Evolutionary conservation across 106 monocot species (phyloP).

Genomic region (Xerophyta viscosa): DNA sequence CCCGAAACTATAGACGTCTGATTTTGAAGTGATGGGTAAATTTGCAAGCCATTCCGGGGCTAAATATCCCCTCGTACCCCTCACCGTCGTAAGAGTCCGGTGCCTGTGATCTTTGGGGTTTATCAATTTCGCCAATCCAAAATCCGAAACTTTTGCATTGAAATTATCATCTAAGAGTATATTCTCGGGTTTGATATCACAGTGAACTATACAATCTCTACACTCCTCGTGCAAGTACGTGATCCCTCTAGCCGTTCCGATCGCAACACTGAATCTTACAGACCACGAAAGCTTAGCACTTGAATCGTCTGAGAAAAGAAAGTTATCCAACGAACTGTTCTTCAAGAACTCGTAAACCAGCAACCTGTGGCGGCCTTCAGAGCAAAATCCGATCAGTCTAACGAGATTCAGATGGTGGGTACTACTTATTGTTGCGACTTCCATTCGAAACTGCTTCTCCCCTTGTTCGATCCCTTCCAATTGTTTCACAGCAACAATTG

Average conservation of each 20-base stretch:
- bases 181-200: slow-evolving; percentile 93
- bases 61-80: slow-evolving; percentile 80
- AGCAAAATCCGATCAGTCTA: slow-evolving; percentile 73
- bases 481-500: slow-evolving; percentile 76
- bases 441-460: slow-evolving; percentile 91
- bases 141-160: slow-evolving; percentile 90
- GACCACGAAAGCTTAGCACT: slow-evolving; percentile 39
- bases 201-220: slow-evolving; percentile 83
- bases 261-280: slow-evolving; percentile 43
- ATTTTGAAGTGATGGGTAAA: slow-evolving; percentile 67
- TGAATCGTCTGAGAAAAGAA: slow-evolving; percentile 35
- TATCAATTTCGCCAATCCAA: slow-evolving; percentile 76
- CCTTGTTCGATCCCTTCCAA: slow-evolving; percentile 92
- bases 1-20: slow-evolving; percentile 86
- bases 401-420: slow-evolving; percentile 93
- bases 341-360: slow-evolving; percentile 97
- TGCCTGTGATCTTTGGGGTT: slow-evolving; percentile 58
- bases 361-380: slow-evolving; percentile 68
- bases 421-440: slow-evolving; percentile 89
- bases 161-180: slow-evolving; percentile 71
- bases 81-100: slow-evolving; percentile 48
- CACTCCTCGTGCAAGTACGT: slow-evolving; percentile 94
- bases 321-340: slow-evolving; percentile 63
- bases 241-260: slow-evolving; percentile 73
- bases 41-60: slow-evolving; percentile 94